A percentile compares a stretch with the other conserved stretches of the same genome.
These are phyloP conservation scores for Vicia faba DNA, from an alignment of 306 rosid species.

Conservation along the genomic window DNA sequence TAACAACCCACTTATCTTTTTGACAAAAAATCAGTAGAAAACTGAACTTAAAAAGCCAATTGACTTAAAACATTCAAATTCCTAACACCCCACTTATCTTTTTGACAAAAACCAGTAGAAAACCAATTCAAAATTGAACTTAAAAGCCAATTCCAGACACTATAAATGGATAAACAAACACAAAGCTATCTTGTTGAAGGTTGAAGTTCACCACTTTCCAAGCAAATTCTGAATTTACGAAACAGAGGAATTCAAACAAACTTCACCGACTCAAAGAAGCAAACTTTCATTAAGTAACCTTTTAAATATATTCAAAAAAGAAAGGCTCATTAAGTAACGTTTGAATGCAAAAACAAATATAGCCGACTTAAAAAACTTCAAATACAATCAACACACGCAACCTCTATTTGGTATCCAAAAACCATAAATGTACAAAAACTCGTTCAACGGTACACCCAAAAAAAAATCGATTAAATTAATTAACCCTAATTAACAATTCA, in stretches of 20 bases:
- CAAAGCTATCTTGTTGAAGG: constrained; percentile 24
- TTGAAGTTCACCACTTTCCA: constrained; percentile 29
- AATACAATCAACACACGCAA: constrained; percentile 55
- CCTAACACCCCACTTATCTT: constrained; percentile 22
- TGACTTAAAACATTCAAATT: background rate
- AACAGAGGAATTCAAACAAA: constrained; percentile 39
- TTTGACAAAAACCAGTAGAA: constrained; percentile 35
- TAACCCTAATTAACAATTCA: background rate
- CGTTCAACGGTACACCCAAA: constrained; percentile 38
- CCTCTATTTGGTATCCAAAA: background rate
- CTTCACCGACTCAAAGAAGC: constrained; percentile 46
- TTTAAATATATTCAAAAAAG: background rate
- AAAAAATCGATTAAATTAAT: background rate
- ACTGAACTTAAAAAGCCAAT: constrained; percentile 21
- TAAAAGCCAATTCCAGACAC: constrained; percentile 28
- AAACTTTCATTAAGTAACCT: constrained; percentile 17
- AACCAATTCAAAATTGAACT: constrained; percentile 30
- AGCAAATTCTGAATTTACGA: constrained; percentile 31
- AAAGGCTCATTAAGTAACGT: background rate
- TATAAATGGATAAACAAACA: constrained; percentile 6
- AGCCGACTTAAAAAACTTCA: constrained; percentile 39
- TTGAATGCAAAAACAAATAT: background rate
- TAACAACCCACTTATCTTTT: constrained; percentile 30
- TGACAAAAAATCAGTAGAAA: constrained; percentile 30
- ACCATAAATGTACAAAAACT: constrained; percentile 24